Percentiles rank a stretch among this genome's conserved stretches.
phyloP scores from a whole-genome alignment of 2,329 filamentous ascomycete species.

The Verticillium nubilum region DNA sequence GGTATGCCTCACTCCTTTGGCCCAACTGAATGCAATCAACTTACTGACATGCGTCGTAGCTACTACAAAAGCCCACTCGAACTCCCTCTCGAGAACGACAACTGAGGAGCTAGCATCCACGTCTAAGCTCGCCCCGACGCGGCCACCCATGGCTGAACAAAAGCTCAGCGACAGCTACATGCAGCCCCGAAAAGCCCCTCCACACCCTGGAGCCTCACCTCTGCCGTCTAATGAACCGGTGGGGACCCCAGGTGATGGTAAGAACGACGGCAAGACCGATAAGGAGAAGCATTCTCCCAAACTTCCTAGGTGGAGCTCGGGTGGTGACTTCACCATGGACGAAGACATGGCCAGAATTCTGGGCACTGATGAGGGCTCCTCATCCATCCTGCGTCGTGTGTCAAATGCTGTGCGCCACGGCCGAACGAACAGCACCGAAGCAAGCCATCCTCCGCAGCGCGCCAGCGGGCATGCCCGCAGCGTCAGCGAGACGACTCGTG shows the following conservation, averaged over 20 bases:
- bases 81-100: constrained; percentile 12
- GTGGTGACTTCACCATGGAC: constrained; percentile 87
- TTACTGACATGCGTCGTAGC: not conserved
- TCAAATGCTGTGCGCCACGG: constrained; percentile 94
- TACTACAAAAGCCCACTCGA: constrained; percentile 11
- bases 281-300: constrained; percentile 54
- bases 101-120: constrained; percentile 16
- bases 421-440: constrained; percentile 75
- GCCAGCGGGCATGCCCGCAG: constrained; percentile 49
- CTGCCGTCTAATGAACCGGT: constrained; percentile 32
- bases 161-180: constrained; percentile 49
- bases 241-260: constrained; percentile 27
- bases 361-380: constrained; percentile 68
- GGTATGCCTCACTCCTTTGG: constrained; percentile 28
- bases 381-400: constrained; percentile 79
- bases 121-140: constrained; percentile 12
- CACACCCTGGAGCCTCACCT: constrained; percentile 33
- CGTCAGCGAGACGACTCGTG: constrained; percentile 61
- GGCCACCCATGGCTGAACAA: constrained; percentile 29
- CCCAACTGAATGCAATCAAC: not conserved
- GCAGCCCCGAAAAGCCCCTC: constrained; percentile 51
- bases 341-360: constrained; percentile 92
- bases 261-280: constrained; percentile 5
- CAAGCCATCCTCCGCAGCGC: constrained; percentile 27
- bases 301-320: constrained; percentile 68